Evolutionary conservation across 495 filamentous ascomycete genomes (phyloP).

Genomic region (Achaetomiella virescens): DNA sequence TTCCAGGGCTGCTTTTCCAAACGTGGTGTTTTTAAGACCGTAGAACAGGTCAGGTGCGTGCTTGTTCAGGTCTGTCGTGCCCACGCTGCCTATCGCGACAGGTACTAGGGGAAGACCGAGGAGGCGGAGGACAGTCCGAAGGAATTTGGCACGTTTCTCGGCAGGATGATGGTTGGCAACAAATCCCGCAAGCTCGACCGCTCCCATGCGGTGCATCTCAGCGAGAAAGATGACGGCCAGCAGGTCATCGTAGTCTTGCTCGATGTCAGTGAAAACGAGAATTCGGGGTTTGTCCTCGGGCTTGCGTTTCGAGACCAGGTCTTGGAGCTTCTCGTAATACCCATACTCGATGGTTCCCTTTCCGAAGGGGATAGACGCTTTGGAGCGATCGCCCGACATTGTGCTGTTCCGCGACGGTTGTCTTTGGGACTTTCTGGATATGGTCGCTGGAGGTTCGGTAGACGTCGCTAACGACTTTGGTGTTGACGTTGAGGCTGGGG

Average conservation of each 20-base stretch:
- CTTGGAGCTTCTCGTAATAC: constrained; percentile 5
- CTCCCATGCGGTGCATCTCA: constrained; percentile 22
- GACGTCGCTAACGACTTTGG: too few relatives aligned
- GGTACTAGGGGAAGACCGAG: constrained; percentile 3
- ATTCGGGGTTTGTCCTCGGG: constrained; percentile 13
- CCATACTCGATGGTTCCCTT: background rate
- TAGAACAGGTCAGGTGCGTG: constrained; percentile 3
- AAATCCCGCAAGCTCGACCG: constrained; percentile 13
- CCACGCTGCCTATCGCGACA: constrained; percentile 10
- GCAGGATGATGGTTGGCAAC: constrained; percentile 16
- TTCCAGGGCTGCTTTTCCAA: constrained; percentile 7
- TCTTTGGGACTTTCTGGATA: too few relatives aligned
- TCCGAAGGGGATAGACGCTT: background rate
- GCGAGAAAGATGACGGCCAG: constrained; percentile 19
- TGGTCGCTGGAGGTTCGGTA: too few relatives aligned
- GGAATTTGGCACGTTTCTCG: constrained; percentile 10
- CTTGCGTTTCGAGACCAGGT: constrained; percentile 1
- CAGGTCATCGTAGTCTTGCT: constrained; percentile 22
- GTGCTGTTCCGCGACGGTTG: background rate
- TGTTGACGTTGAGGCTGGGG: too few relatives aligned
- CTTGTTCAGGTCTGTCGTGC: background rate
- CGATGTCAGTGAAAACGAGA: constrained; percentile 16
- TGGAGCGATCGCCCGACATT: background rate
- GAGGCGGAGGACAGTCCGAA: constrained; percentile 11
- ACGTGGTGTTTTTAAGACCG: constrained; percentile 15